Evolutionary conservation across 352 stramenopile species (phyloP), one percentile per base, ranked within the genome.

Genomic region (Phytophthora sp.): DNA sequence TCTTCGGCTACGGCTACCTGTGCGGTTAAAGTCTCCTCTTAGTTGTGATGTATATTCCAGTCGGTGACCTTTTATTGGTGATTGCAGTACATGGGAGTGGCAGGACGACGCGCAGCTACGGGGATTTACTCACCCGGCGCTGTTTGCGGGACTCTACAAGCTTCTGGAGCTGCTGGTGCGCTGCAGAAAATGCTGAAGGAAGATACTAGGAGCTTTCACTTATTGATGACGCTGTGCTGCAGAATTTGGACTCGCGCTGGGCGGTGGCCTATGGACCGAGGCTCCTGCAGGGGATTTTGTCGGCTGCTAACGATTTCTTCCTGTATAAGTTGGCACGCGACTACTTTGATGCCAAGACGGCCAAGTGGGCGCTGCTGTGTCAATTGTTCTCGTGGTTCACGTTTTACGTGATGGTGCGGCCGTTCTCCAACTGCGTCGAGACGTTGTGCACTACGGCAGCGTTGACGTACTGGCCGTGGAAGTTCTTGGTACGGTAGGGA

Each of bases 341-440:
- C 24, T 93, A 94, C 42, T 91, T 94, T 46, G 84, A 90, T 54
- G 76, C 61, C 23, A 80, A 74, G 35, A 55, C 76, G 15, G 86
- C 88, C 59, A 84, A 86, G 29, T 94, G 84, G 82, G 68, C 86
- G 23, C 57, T 96, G 13, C 61, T 95, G 26, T 94, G 84, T 57
- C 80, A 89, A 9, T 36, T 95, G 16, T 82, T 84, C 26, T 95
- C 84, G 33, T 96, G 87, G 87, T 96, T 96, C 47, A 82, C 79
- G 39, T 95, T 93, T 56, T 96, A 93, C 71, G 80, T 82, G 13
- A 88, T 93, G 74, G 86, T 95, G 33, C 83, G 89, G 11, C 89
- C 89, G 29, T 96, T 88, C 57, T 96, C 89, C 20, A 96, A 95
- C 57, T 91, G 82, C 41, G 76, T 94, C 21, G 89, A 96, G 69